Percentiles rank a stretch among this genome's conserved stretches.
Evolutionary conservation across 805 yeast genomes (phyloP).

Genomic region (Zygotorulaspora chibaensis): DNA sequence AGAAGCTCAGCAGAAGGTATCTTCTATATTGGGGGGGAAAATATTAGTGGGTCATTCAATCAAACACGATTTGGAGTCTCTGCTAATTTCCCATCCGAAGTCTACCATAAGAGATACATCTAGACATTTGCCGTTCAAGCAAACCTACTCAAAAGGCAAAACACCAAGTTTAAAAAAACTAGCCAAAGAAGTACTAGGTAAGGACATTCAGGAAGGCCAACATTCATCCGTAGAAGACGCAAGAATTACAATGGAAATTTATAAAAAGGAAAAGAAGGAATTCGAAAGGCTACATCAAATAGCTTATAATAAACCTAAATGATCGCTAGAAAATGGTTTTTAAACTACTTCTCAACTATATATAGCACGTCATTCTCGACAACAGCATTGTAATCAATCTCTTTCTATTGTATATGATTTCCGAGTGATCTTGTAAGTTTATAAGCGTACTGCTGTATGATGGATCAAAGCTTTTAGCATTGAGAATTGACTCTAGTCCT

Average conservation of each 20-base stretch:
- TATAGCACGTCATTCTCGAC: conserved; percentile 20
- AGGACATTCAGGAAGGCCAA: conserved; percentile 64
- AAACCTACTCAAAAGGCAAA: conserved; percentile 53
- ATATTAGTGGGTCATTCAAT: conserved; percentile 83
- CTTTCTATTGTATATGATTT: conserved; percentile 24
- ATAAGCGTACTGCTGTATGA: conserved; percentile 10
- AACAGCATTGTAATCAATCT: conserved; percentile 19
- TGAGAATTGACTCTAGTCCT: conserved; percentile 18
- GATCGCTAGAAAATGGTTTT: neutral
- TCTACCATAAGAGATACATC: conserved; percentile 70
- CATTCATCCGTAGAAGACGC: conserved; percentile 94
- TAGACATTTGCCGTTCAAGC: conserved; percentile 51
- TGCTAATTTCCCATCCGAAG: conserved; percentile 65
- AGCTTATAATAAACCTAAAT: neutral
- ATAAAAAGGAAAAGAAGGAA: conserved; percentile 54
- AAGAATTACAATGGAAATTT: conserved; percentile 79
- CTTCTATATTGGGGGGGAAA: conserved; percentile 49
- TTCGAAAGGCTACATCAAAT: conserved; percentile 46
- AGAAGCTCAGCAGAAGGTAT: conserved; percentile 57
- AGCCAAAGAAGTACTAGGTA: conserved; percentile 49
- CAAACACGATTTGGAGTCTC: conserved; percentile 67
- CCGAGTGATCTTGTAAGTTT: conserved; percentile 15
- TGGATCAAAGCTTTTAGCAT: conserved; percentile 7
- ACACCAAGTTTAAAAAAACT: conserved; percentile 71
- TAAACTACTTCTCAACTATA: neutral